phyloP scores from a whole-genome alignment of 202 grass and related monocot genomes.

The Panicum hallii region DNA sequence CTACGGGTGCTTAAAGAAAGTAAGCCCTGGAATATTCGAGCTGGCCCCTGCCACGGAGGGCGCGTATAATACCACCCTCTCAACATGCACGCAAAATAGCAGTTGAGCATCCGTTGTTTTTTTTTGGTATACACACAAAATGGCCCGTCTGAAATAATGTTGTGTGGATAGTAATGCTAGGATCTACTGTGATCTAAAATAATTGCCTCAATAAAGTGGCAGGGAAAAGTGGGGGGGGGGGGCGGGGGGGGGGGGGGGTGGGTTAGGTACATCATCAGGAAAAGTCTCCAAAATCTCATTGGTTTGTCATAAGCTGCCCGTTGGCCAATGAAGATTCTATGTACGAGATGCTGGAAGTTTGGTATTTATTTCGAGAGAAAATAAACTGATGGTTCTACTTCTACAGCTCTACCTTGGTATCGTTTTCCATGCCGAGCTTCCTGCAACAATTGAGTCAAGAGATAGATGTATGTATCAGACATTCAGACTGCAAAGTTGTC shows the following conservation, averaged over 20 bases:
- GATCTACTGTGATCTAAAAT: neutral
- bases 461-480: slow-evolving; percentile 1
- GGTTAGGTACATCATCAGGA: neutral
- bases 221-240: too few species aligned
- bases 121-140: neutral
- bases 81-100: neutral
- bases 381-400: neutral
- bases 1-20: neutral
- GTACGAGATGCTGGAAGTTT: neutral
- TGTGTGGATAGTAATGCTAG: neutral
- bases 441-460: slow-evolving; percentile 20
- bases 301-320: neutral
- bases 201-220: too few species aligned
- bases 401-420: neutral
- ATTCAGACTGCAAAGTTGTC: neutral
- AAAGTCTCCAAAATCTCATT: neutral
- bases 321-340: neutral
- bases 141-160: neutral
- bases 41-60: neutral
- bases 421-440: neutral
- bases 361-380: neutral
- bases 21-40: neutral
- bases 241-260: too few species aligned
- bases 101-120: neutral
- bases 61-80: neutral